A percentile compares a stretch with the other conserved stretches of the same genome.
Conservation (phyloP, 129 eudicot species). For the Gnaphalium uliginosum region DNA sequence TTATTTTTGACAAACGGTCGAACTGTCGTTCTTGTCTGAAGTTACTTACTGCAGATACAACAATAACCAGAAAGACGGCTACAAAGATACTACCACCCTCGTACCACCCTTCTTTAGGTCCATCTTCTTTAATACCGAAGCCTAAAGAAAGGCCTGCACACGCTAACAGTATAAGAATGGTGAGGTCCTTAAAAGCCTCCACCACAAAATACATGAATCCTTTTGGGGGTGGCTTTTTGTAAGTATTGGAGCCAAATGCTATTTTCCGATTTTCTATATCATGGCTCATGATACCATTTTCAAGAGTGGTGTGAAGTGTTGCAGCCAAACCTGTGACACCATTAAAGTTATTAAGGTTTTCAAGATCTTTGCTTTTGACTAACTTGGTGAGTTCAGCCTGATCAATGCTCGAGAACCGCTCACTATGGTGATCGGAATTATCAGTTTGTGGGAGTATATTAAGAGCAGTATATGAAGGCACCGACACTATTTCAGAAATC, state of each 20-base stretch:
- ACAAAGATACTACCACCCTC: conserved; percentile 67
- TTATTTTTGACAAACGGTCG: conserved; percentile 55
- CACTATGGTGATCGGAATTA: background rate
- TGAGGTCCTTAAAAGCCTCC: conserved; percentile 55
- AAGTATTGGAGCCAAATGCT: conserved; percentile 19
- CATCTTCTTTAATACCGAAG: conserved; percentile 56
- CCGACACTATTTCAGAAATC: conserved; percentile 17
- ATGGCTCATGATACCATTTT: background rate
- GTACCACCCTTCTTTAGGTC: conserved; percentile 55
- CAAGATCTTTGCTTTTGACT: conserved; percentile 55
- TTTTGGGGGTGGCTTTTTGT: conserved; percentile 38
- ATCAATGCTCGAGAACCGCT: conserved; percentile 36
- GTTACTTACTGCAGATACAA: conserved; percentile 61
- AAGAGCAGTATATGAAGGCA: conserved; percentile 48
- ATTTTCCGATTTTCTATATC: conserved; percentile 8
- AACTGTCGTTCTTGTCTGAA: conserved; percentile 63
- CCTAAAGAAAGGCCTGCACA: conserved; percentile 56
- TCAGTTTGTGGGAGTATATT: conserved; percentile 22
- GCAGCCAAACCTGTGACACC: conserved; percentile 11
- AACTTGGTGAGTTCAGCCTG: conserved; percentile 41
- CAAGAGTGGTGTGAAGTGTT: conserved; percentile 11
- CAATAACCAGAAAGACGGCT: conserved; percentile 55
- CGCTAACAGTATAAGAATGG: conserved; percentile 47
- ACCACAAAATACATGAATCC: conserved; percentile 43
- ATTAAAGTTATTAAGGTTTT: background rate